A percentile compares a stretch with the other conserved stretches of the same genome.
Evolutionary conservation across 2,329 filamentous ascomycete species (phyloP).

Genomic region (Colletotrichum nymphaeae): DNA sequence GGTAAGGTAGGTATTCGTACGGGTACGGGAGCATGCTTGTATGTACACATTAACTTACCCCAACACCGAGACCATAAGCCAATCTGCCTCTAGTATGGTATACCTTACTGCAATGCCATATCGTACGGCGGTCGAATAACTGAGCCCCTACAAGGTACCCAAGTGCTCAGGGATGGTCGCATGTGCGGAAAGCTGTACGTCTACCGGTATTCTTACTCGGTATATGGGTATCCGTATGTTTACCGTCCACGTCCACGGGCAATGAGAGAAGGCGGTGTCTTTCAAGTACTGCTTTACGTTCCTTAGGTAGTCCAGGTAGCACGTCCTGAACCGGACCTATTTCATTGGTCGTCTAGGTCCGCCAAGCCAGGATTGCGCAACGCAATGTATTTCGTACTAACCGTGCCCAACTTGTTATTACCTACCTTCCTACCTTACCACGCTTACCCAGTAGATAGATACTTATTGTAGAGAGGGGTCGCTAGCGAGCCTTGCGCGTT

Average conservation of each 20-base stretch:
- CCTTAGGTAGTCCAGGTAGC: neutral
- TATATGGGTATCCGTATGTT: too few species aligned
- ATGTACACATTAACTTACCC: neutral
- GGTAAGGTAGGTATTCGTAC: too few species aligned
- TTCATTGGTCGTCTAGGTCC: neutral
- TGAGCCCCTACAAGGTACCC: neutral
- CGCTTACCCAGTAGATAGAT: too few species aligned
- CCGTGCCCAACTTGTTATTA: neutral
- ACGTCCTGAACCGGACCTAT: neutral
- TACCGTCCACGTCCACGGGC: too few species aligned
- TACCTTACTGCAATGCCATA: too few species aligned
- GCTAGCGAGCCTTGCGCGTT: neutral
- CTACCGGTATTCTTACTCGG: too few species aligned
- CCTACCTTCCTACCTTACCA: too few species aligned
- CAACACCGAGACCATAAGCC: neutral
- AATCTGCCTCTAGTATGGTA: neutral
- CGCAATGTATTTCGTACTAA: neutral
- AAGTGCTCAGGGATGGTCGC: neutral
- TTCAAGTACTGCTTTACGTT: too few species aligned
- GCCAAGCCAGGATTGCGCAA: neutral
- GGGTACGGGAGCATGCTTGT: neutral
- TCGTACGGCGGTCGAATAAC: neutral
- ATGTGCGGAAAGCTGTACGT: too few species aligned
- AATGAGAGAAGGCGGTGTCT: too few species aligned
- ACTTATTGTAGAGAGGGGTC: neutral